Conservation (phyloP, 2,329 filamentous ascomycete species). For the Aureobasidium uvarum region DNA sequence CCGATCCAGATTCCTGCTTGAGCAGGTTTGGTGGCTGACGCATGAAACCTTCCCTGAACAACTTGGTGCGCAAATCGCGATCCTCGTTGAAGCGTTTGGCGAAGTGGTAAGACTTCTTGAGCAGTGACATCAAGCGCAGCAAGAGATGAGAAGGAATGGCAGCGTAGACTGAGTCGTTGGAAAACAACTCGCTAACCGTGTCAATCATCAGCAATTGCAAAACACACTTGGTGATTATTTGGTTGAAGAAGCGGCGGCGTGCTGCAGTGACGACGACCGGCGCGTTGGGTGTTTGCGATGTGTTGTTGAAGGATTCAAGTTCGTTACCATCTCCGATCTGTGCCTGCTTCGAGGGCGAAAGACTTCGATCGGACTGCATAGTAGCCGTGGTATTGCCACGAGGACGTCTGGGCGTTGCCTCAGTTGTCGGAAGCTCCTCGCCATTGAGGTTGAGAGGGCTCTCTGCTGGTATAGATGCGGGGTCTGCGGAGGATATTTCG, state of each 20-base stretch:
- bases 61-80: constrained; percentile 86
- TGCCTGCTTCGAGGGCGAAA: constrained; percentile 18
- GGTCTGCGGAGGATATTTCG: constrained; percentile 45
- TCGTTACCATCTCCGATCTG: constrained; percentile 37
- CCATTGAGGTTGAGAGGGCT: constrained; percentile 49
- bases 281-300: constrained; percentile 83
- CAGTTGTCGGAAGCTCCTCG: not conserved
- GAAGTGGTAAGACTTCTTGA: constrained; percentile 96
- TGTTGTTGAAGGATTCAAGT: constrained; percentile 85
- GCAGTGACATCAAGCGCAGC: constrained; percentile 83
- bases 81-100: constrained; percentile 97
- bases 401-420: constrained; percentile 15
- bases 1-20: constrained; percentile 92
- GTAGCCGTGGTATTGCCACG: constrained; percentile 18
- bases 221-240: constrained; percentile 98
- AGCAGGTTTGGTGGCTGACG: constrained; percentile 96
- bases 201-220: constrained; percentile 98
- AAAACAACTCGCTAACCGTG: constrained; percentile 97
- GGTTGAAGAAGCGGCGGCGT: constrained; percentile 93
- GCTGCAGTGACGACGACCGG: constrained; percentile 90
- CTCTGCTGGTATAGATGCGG: constrained; percentile 38
- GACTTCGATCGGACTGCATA: constrained; percentile 17
- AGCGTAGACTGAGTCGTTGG: constrained; percentile 90
- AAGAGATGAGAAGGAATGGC: constrained; percentile 90
- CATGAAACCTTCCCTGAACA: constrained; percentile 99